These are phyloP conservation scores for Fusarium sp. DNA, from an alignment of 2,329 filamentous ascomycete genomes.

Conservation along the genomic window DNA sequence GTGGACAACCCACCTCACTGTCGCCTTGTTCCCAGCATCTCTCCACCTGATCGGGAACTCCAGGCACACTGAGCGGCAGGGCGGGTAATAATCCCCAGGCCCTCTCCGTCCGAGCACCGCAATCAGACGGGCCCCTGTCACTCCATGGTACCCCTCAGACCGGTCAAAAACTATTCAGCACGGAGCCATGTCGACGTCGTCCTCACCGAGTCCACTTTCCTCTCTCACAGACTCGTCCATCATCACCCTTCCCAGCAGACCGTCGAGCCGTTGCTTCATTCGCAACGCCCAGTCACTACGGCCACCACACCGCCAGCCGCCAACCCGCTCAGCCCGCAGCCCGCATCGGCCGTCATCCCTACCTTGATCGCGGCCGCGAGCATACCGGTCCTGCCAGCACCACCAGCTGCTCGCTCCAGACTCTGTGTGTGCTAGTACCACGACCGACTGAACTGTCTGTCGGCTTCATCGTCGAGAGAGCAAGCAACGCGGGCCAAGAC, in stretches of 20 bases:
- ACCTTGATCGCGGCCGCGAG: constrained; percentile 43
- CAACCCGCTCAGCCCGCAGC: constrained; percentile 43
- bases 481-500: constrained; percentile 27
- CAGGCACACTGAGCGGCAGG: constrained; percentile 40
- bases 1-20: constrained; percentile 23
- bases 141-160: constrained; percentile 52
- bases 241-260: constrained; percentile 46
- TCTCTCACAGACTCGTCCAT: constrained; percentile 50
- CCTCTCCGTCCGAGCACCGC: constrained; percentile 38
- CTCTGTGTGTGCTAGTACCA: constrained; percentile 37
- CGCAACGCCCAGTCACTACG: constrained; percentile 44
- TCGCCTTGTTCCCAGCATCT: constrained; percentile 22
- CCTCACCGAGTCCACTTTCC: constrained; percentile 54
- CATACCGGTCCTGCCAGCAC: constrained; percentile 33
- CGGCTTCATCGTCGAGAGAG: constrained; percentile 27
- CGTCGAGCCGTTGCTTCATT: constrained; percentile 43
- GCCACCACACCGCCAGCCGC: constrained; percentile 45
- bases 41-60: constrained; percentile 39
- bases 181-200: constrained; percentile 48
- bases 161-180: constrained; percentile 54
- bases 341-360: constrained; percentile 43
- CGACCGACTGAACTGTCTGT: constrained; percentile 31
- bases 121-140: constrained; percentile 43
- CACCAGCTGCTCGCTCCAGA: constrained; percentile 24
- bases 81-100: constrained; percentile 37